These are phyloP conservation scores for Pezicula neosporulosa DNA, from an alignment of 2,329 filamentous ascomycete species.

Conservation along the genomic window DNA sequence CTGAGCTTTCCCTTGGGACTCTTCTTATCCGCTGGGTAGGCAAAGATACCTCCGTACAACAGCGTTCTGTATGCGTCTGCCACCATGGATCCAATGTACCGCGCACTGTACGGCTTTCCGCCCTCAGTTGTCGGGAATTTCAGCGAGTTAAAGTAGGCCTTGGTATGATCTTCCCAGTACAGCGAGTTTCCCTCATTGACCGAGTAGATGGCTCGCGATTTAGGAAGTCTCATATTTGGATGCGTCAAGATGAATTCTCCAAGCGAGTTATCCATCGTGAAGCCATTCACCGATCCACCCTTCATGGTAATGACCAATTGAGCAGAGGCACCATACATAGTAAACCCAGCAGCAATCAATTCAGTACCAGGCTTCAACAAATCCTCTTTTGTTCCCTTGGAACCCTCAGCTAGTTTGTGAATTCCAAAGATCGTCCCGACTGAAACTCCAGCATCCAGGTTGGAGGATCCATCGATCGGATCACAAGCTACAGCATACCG, in stretches of 20 bases:
- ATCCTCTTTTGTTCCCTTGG: slow-evolving; percentile 75
- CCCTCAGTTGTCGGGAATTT: slow-evolving; percentile 69
- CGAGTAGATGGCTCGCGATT: slow-evolving; percentile 83
- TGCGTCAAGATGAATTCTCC: slow-evolving; percentile 99
- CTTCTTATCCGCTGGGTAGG: slow-evolving; percentile 97
- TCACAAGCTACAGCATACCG: slow-evolving; percentile 96
- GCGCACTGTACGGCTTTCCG: slow-evolving; percentile 87
- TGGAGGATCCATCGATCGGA: slow-evolving; percentile 96
- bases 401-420: slow-evolving; percentile 80
- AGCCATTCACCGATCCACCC: slow-evolving; percentile 88
- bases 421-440: slow-evolving; percentile 97
- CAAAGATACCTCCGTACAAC: slow-evolving; percentile 94
- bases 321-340: slow-evolving; percentile 97
- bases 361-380: slow-evolving; percentile 87
- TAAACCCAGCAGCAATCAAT: slow-evolving; percentile 93
- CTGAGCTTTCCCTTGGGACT: slow-evolving; percentile 96
- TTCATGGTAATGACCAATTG: slow-evolving; percentile 98
- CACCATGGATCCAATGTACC: slow-evolving; percentile 98
- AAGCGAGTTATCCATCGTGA: slow-evolving; percentile 93
- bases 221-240: slow-evolving; percentile 86
- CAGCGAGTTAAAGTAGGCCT: slow-evolving; percentile 83
- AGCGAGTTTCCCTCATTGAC: slow-evolving; percentile 98
- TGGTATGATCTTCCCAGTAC: slow-evolving; percentile 90
- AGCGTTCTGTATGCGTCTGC: slow-evolving; percentile 96
- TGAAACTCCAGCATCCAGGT: slow-evolving; percentile 94